Conservation (phyloP, 768 basidiomycete species). For the Hypholoma fasciculare region DNA sequence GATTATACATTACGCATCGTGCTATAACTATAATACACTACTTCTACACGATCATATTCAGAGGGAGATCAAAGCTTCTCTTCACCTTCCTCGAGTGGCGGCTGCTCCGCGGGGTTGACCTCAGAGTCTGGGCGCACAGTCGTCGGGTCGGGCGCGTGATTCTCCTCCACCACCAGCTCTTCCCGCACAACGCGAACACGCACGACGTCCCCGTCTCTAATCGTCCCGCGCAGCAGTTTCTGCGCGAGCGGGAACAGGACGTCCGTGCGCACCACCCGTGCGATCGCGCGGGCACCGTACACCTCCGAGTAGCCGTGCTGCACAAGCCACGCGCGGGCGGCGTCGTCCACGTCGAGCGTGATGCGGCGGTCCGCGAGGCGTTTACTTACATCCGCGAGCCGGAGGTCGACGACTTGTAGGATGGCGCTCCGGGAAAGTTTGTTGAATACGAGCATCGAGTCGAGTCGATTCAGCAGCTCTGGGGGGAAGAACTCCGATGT, state of each 20-base stretch:
- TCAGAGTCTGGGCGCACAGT: constrained; percentile 24
- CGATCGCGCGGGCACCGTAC: constrained; percentile 88
- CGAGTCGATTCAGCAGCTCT: constrained; percentile 87
- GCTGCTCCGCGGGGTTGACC: constrained; percentile 22
- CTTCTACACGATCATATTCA: too few relatives aligned
- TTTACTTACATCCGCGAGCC: constrained; percentile 71
- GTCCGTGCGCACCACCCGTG: constrained; percentile 79
- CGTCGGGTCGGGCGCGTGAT: constrained; percentile 53
- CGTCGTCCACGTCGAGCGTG: constrained; percentile 64
- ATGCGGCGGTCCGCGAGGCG: constrained; percentile 69
- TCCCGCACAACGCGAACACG: constrained; percentile 47
- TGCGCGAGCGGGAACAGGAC: constrained; percentile 83
- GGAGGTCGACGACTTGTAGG: constrained; percentile 74
- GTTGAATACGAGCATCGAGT: constrained; percentile 89
- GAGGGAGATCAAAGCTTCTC: too few relatives aligned
- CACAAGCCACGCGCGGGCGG: constrained; percentile 69
- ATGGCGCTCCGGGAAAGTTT: constrained; percentile 77
- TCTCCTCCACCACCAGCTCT: constrained; percentile 57
- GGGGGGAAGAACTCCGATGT: constrained; percentile 86
- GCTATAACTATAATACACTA: too few relatives aligned
- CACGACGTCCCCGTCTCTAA: constrained; percentile 75
- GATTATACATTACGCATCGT: too few relatives aligned
- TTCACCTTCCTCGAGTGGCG: constrained; percentile 10
- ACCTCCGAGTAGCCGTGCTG: constrained; percentile 78
- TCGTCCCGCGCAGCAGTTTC: constrained; percentile 76